These are phyloP conservation scores for Closterium sp. DNA, from an alignment of 139 green algal species.

Conservation along the genomic window DNA sequence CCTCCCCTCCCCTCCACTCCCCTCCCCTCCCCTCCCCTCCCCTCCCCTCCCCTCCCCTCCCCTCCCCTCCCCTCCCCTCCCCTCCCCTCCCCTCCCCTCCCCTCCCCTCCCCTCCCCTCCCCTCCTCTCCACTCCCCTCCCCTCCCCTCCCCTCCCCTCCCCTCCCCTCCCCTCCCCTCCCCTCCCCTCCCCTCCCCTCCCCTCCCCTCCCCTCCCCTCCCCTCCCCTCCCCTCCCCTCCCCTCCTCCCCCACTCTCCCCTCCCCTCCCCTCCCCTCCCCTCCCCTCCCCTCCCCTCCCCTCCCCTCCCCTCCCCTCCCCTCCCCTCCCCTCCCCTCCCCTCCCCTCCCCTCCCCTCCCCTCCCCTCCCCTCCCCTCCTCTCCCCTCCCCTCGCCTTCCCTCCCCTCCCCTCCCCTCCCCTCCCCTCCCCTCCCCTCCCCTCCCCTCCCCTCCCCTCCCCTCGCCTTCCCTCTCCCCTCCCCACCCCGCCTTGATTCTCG, in stretches of 20 bases:
- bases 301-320: background rate
- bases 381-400: background rate
- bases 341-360: background rate
- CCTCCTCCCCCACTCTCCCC: background rate
- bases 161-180: constrained; percentile 6
- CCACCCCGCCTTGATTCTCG: background rate
- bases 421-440: background rate
- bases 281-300: constrained; percentile 1
- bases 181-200: background rate
- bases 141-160: background rate
- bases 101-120: too few species aligned
- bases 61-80: too few species aligned
- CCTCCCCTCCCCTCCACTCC: too few species aligned
- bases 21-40: too few species aligned
- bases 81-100: too few species aligned
- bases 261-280: constrained; percentile 6
- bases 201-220: background rate
- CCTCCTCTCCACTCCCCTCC: too few species aligned
- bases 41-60: too few species aligned
- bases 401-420: background rate
- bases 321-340: background rate
- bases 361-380: background rate
- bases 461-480: background rate
- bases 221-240: background rate
- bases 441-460: background rate